phyloP scores from a whole-genome alignment of 495 filamentous ascomycete genomes.

The Halenospora varia region DNA sequence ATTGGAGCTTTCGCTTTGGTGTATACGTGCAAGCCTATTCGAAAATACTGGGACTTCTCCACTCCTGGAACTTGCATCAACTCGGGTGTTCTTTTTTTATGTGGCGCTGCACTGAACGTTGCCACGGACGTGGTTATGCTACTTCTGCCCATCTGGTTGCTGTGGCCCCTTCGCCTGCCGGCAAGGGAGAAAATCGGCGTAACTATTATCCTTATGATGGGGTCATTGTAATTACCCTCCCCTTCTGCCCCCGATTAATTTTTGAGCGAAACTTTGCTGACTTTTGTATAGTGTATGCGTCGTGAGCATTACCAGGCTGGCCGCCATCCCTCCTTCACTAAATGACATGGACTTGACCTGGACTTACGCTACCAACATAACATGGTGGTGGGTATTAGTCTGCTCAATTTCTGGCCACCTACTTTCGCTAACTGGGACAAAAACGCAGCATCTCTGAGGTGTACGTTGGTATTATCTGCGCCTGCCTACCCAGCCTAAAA shows the following conservation, averaged over 20 bases:
- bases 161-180: constrained; percentile 76
- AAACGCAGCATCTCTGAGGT: constrained; percentile 52
- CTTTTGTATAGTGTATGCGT: constrained; percentile 7
- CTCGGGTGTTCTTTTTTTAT: constrained; percentile 9
- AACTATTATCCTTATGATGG: constrained; percentile 26
- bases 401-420: not conserved
- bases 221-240: constrained; percentile 24
- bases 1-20: constrained; percentile 18
- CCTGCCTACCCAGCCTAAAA: constrained; percentile 81
- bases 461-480: constrained; percentile 80
- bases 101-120: constrained; percentile 20
- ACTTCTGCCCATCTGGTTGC: constrained; percentile 60
- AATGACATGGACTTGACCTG: constrained; percentile 21
- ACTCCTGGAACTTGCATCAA: constrained; percentile 21
- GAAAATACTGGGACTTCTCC: constrained; percentile 23
- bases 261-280: not conserved
- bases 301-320: constrained; percentile 24
- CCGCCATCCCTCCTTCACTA: constrained; percentile 4
- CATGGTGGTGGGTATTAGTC: constrained; percentile 24
- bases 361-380: constrained; percentile 23
- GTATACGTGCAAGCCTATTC: constrained; percentile 27
- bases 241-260: not conserved
- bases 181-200: constrained; percentile 51
- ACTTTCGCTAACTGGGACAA: not conserved
- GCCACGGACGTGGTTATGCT: constrained; percentile 9